Base-by-base conservation (phyloP, 805 yeast species). In the Candida insectorum region DNA sequence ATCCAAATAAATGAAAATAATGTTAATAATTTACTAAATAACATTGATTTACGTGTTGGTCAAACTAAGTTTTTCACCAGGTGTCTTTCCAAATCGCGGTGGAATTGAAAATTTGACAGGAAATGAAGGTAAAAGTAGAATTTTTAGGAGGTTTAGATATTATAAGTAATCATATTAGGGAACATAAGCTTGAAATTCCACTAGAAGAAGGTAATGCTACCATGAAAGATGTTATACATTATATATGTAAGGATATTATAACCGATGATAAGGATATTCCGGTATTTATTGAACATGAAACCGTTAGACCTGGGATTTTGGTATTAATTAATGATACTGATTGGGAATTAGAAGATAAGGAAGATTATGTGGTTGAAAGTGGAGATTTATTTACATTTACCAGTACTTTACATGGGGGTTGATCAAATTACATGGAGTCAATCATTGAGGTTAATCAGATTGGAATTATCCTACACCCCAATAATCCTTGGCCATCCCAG, bases 391-490 rank as follows among this genome's bases (percentile, higher is more conserved):
- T 91, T 24, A 78, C 94, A 3, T 91, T 91, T 51, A 91, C 97
- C 2, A 84, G 95, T 26, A 93, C 98, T 3, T 65, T 91, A 40
- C 98, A 91, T 49, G 98, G 98, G 4, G 98, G 98, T 29, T 91
- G n/a, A n/a, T n/a, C n/a, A n/a, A n/a, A 53, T 51, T 9, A 12
- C 5, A 5, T 19, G 5, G 15, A 6, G 6, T 6, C 8, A 24
- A 16, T 12, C n/a, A n/a, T n/a, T n/a, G n/a, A n/a, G n/a, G n/a
- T n/a, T n/a, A n/a, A n/a, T n/a, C n/a, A 25, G 16, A 71, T 29
- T 29, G 71, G 72, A 15, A 62, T 60, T 23, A 82, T 47, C 40
- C 71, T 75, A 54, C 88, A 83, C 1, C 91, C 91, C 21, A 83
- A 55, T n/a, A 78, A 43, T 2, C 91, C 89, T 22, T 60, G 58